Evolutionary conservation across 1,284 basidiomycete species (phyloP).

Genomic region (Trichosporon coremiiforme): DNA sequence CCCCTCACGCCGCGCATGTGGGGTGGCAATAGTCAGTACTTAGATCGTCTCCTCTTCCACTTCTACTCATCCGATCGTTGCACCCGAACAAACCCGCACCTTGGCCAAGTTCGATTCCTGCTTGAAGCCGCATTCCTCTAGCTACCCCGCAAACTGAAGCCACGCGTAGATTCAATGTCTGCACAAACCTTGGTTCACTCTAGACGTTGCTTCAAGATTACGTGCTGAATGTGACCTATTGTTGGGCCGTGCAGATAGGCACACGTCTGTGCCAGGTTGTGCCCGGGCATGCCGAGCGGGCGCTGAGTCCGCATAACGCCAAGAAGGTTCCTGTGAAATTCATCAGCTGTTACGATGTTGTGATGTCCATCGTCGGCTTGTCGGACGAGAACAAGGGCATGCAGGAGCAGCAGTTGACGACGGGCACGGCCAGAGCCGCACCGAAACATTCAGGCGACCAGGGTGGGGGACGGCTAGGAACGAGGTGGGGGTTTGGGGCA

Average conservation of each 20-base stretch:
- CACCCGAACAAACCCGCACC: background rate
- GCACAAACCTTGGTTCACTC: background rate
- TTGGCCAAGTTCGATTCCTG: background rate
- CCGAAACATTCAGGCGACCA: background rate
- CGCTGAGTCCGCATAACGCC: background rate
- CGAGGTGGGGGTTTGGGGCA: constrained; percentile 13
- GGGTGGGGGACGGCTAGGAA: background rate
- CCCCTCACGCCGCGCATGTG: constrained; percentile 5
- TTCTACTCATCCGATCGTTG: background rate
- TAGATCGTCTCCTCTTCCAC: background rate
- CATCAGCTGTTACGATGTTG: background rate
- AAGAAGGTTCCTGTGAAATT: background rate
- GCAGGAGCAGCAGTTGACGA: background rate
- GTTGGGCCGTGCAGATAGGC: background rate
- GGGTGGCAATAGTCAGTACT: background rate
- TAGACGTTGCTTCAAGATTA: background rate
- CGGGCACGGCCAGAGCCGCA: background rate
- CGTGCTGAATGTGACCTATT: background rate
- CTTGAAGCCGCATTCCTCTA: background rate
- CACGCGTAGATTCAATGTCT: background rate
- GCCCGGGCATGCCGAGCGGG: background rate
- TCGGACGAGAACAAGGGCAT: background rate
- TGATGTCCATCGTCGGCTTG: constrained; percentile 9
- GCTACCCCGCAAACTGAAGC: background rate
- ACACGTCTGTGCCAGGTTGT: background rate